Conservation (phyloP, 257 asterid species). For the Plectranthus barbatus region DNA sequence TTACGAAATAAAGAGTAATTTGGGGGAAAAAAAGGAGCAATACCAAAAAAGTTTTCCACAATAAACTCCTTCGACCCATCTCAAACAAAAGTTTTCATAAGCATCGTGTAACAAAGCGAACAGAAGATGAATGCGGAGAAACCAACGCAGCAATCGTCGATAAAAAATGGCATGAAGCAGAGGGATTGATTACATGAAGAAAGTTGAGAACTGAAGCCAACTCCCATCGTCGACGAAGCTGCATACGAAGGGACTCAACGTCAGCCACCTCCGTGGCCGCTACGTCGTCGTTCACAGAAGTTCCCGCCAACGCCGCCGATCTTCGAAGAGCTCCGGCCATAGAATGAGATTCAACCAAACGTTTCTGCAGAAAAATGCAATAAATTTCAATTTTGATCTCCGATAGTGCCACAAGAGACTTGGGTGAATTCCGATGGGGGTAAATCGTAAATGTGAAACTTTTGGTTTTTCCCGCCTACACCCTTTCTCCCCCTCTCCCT, state of each 20-base stretch:
- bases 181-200: conserved; percentile 46
- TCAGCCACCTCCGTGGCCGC: conserved; percentile 15
- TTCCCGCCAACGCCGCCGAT: conserved; percentile 8
- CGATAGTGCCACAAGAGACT: background rate
- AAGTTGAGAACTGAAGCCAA: conserved; percentile 87
- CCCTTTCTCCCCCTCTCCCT: no score
- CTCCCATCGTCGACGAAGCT: conserved; percentile 86
- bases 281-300: conserved; percentile 7
- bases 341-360: background rate
- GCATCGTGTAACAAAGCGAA: no score
- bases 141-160: background rate
- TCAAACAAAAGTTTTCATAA: no score
- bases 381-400: background rate
- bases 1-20: background rate
- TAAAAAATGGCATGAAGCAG: background rate
- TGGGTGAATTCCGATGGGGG: conserved; percentile 4
- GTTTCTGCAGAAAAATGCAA: background rate
- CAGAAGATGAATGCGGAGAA: background rate
- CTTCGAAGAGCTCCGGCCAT: conserved; percentile 18
- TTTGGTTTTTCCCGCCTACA: conserved; percentile 51
- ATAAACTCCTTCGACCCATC: background rate
- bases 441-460: background rate
- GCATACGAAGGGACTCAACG: conserved; percentile 27
- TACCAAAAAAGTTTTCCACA: background rate
- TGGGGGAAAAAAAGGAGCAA: no score